Percentiles rank a stretch among this genome's conserved stretches.
phyloP scores from a whole-genome alignment of 352 stramenopile species.

The Globisporangium nunn region DNA sequence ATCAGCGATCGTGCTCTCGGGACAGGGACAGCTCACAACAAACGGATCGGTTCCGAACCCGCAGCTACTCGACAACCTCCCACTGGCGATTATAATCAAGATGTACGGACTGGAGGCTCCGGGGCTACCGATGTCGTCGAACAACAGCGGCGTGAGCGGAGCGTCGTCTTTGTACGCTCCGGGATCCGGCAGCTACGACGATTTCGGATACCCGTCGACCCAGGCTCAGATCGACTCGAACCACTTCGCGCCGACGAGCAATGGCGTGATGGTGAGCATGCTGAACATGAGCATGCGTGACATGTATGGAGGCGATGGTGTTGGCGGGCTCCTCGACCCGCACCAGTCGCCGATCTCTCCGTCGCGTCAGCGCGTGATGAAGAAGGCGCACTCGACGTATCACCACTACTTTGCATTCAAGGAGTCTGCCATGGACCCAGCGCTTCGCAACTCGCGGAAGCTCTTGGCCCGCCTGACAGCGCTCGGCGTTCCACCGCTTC shows the following conservation, averaged over 20 bases:
- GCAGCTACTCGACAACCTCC: slow-evolving; percentile 60
- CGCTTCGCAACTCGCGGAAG: slow-evolving; percentile 78
- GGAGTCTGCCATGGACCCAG: slow-evolving; percentile 77
- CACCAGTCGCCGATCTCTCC: slow-evolving; percentile 46
- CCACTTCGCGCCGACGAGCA: slow-evolving; percentile 45
- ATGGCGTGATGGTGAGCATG: slow-evolving; percentile 68
- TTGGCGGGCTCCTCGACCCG: slow-evolving; percentile 47
- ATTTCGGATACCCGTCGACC: slow-evolving; percentile 3
- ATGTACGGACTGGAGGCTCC: slow-evolving; percentile 81
- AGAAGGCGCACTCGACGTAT: slow-evolving; percentile 57
- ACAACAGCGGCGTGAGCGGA: slow-evolving; percentile 10
- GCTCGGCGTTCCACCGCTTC: slow-evolving; percentile 89
- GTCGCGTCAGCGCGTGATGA: slow-evolving; percentile 47
- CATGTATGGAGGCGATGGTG: slow-evolving; percentile 66
- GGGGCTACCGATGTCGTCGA: slow-evolving; percentile 47
- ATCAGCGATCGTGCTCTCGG: slow-evolving; percentile 13
- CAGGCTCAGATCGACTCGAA: slow-evolving; percentile 38
- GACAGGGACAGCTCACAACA: slow-evolving; percentile 8
- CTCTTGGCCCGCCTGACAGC: slow-evolving; percentile 86
- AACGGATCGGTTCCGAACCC: slow-evolving; percentile 5
- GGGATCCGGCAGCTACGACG: slow-evolving; percentile 8
- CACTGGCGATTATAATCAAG: slow-evolving; percentile 65
- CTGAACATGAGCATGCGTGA: slow-evolving; percentile 77
- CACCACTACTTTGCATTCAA: slow-evolving; percentile 74
- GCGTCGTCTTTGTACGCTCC: slow-evolving; percentile 1